phyloP scores from a whole-genome alignment of 805 yeast species.

The Starmerella cellae region DNA sequence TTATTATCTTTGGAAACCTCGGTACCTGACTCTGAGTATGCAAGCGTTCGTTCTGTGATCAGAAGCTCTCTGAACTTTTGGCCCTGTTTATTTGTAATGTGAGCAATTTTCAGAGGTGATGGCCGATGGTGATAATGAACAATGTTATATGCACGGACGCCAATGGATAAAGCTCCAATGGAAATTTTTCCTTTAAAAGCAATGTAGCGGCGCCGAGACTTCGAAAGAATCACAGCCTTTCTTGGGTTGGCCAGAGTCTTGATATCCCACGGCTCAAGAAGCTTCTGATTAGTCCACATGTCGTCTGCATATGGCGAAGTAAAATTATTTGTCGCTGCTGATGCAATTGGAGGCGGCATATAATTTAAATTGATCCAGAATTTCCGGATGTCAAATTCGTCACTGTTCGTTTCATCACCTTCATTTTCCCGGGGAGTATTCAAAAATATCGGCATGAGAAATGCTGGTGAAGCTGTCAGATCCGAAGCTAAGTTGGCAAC shows the following conservation, averaged over 20 bases:
- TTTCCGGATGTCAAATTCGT: conserved; percentile 11
- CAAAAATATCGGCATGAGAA: conserved; percentile 17
- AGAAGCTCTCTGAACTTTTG: conserved; percentile 41
- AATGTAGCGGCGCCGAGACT: conserved; percentile 9
- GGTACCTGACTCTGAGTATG: conserved; percentile 8
- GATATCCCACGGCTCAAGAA: conserved; percentile 7
- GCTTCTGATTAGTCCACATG: background rate
- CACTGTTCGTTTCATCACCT: background rate
- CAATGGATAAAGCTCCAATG: conserved; percentile 35
- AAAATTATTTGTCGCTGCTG: background rate
- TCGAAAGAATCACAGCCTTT: conserved; percentile 5
- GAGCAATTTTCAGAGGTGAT: conserved; percentile 30
- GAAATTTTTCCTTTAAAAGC: conserved; percentile 8
- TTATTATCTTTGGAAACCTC: conserved; percentile 3
- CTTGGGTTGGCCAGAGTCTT: conserved; percentile 1
- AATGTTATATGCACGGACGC: conserved; percentile 54
- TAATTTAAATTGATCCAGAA: conserved; percentile 18
- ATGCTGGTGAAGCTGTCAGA: conserved; percentile 15
- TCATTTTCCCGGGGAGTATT: background rate
- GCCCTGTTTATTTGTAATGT: conserved; percentile 32
- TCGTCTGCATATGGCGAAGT: background rate
- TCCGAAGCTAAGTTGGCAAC: conserved; percentile 22
- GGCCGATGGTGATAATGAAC: conserved; percentile 4
- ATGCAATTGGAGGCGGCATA: conserved; percentile 3
- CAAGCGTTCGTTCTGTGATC: conserved; percentile 21